Conservation (phyloP, 2,329 filamentous ascomycete species). For the Talaromyces amestolkiae region DNA sequence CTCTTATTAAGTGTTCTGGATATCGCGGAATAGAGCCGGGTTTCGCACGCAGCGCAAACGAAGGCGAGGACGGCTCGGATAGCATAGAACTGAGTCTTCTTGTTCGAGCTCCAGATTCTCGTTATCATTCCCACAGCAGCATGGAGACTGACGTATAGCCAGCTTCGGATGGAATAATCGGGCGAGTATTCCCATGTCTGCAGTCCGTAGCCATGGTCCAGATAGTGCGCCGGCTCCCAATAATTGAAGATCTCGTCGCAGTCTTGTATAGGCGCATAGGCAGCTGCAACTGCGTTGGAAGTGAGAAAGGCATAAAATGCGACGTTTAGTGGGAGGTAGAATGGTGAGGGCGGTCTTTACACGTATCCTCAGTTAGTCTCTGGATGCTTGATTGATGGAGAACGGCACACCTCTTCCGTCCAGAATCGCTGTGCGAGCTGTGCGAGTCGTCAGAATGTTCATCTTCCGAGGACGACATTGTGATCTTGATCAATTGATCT, state of each 20-base stretch:
- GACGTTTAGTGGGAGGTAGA: conserved; percentile 67
- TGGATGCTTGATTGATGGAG: conserved; percentile 8
- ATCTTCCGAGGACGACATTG: conserved; percentile 21
- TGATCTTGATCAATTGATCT: neutral
- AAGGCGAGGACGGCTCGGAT: conserved; percentile 73
- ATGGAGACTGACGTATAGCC: conserved; percentile 83
- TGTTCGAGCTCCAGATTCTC: conserved; percentile 52
- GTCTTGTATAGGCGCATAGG: conserved; percentile 89
- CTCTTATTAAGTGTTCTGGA: conserved; percentile 74
- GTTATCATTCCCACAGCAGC: conserved; percentile 67
- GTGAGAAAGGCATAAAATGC: conserved; percentile 78
- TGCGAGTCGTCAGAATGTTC: conserved; percentile 19
- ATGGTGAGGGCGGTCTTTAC: conserved; percentile 44
- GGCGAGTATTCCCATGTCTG: conserved; percentile 99
- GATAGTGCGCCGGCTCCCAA: conserved; percentile 95
- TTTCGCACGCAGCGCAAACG: conserved; percentile 76
- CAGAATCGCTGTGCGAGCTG: conserved; percentile 17
- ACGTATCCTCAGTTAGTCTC: conserved; percentile 23
- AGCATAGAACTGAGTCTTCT: conserved; percentile 75
- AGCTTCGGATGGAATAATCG: conserved; percentile 90
- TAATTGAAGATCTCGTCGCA: conserved; percentile 99
- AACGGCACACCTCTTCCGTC: conserved; percentile 13
- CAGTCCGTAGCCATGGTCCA: conserved; percentile 85
- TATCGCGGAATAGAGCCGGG: conserved; percentile 74
- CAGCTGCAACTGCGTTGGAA: conserved; percentile 71